Conservation (phyloP, 208 protist species). For the Angomonas ambiguus region DNA sequence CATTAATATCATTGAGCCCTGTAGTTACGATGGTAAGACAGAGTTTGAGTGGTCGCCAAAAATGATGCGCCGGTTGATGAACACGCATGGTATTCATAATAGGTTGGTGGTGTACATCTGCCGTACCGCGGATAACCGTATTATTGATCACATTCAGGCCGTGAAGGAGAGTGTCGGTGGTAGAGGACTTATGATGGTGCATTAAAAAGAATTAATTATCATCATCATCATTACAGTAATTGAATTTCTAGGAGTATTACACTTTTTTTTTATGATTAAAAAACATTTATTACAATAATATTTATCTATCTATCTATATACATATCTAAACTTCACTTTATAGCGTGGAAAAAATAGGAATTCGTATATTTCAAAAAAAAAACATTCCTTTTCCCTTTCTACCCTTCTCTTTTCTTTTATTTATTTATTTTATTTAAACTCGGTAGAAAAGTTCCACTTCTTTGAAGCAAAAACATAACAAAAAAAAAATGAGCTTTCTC, state of each 20-base stretch:
- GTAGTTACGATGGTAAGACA: conserved; percentile 79
- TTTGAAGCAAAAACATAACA: conserved; percentile 11
- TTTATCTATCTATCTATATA: background rate
- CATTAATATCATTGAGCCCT: conserved; percentile 86
- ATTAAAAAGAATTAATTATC: conserved; percentile 28
- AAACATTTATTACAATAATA: background rate
- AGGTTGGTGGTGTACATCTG: conserved; percentile 83
- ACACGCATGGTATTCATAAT: conserved; percentile 85
- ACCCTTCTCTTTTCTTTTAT: background rate
- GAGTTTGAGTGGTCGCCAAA: conserved; percentile 92
- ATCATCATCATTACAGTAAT: background rate
- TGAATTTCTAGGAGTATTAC: background rate
- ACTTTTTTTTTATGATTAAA: background rate
- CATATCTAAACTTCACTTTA: too few species aligned
- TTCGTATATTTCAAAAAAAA: background rate
- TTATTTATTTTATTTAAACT: background rate
- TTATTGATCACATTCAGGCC: conserved; percentile 89
- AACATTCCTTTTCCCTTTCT: conserved; percentile 3
- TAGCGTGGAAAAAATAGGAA: background rate
- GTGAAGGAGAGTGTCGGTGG: conserved; percentile 84
- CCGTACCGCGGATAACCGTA: conserved; percentile 78
- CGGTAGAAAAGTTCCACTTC: conserved; percentile 4
- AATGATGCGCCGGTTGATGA: conserved; percentile 87
- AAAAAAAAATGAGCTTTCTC: conserved; percentile 18
- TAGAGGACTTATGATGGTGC: conserved; percentile 84